Evolutionary conservation across 192 early-diverging fungal species (phyloP), one percentile per base, ranked within the genome.

Genomic region (Diversispora eburnea): DNA sequence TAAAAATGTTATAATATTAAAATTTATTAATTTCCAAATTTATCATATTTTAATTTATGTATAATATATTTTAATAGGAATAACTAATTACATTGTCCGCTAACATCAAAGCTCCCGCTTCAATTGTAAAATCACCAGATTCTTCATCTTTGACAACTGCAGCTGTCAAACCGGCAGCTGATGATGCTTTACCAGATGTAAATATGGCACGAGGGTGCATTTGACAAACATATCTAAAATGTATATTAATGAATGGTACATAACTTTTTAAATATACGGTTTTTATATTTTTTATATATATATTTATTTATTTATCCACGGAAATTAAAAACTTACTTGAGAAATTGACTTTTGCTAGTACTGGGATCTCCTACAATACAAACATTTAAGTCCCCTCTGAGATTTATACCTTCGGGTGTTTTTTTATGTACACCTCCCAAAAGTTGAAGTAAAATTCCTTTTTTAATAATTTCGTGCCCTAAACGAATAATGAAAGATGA

Each of bases 311-410:
- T n/a, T n/a, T n/a, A 6, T 33, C 48, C 42, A 33, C 15, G 12
- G 43, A 19, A 7, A 20, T 3, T 56, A 3, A 10, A 25, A 56
- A 76, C 77, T 75, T 82, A 94, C 89, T 94, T 94, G n/a, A 95
- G 81, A 77, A 95, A 95, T 79, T 99, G 97, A 76, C 90, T 92
- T 77, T 99, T 99, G 73, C 93, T 91, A 19, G 95, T 97, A 68
- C 88, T 89, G 20, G 97, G 97, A 76, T 99, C 97, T 42, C 97
- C 96, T 33, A 98, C 95, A 68, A 99, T 86, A 71, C 95, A 97
- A 10, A 99, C 95, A 73, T 99, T 99, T 57, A 99, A 93, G 79
- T 99, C 97, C 65, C 97, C 97, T 80, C 97, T 91, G 17, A 98
- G 83, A 78, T 93, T 86, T 78, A 98, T 97, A 8, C 94, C 94